Conservation (phyloP, 192 early-diverging fungal genomes). For the Backusella mclennaniae region DNA sequence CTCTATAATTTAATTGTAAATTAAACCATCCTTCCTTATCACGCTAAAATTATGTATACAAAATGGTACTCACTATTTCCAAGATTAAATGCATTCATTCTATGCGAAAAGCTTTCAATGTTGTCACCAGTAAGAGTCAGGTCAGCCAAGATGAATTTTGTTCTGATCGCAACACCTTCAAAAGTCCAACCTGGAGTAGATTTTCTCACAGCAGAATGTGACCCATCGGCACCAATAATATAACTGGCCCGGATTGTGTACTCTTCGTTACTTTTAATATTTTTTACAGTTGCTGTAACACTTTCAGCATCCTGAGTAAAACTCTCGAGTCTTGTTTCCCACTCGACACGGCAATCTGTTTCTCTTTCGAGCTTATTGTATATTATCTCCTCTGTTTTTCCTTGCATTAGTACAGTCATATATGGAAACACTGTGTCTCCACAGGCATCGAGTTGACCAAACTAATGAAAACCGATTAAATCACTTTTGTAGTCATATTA, state of each 20-base stretch:
- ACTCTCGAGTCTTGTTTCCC: constrained; percentile 13
- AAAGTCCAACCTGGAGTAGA: constrained; percentile 20
- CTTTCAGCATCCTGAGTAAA: constrained; percentile 18
- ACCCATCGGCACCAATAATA: constrained; percentile 36
- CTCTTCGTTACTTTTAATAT: not conserved
- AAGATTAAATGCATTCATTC: constrained; percentile 7
- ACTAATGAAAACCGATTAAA: not conserved
- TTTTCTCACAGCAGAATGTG: constrained; percentile 35
- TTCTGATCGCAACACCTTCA: constrained; percentile 14
- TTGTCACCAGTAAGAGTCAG: constrained; percentile 10
- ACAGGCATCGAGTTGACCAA: constrained; percentile 6
- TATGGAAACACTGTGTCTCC: constrained; percentile 24
- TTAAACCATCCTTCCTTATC: not conserved
- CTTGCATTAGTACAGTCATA: constrained; percentile 20
- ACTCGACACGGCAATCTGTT: not conserved
- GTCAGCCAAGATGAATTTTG: constrained; percentile 26
- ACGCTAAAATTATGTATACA: not conserved
- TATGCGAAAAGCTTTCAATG: not conserved
- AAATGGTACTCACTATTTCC: not conserved
- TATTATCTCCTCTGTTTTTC: constrained; percentile 13
- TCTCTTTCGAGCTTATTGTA: not conserved
- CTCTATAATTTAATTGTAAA: not conserved
- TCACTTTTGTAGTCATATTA: not conserved
- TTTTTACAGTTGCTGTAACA: constrained; percentile 11
- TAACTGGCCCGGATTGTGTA: constrained; percentile 15